These are phyloP conservation scores for Exophiala sideris DNA, from an alignment of 2,329 filamentous ascomycete species.

Conservation along the genomic window DNA sequence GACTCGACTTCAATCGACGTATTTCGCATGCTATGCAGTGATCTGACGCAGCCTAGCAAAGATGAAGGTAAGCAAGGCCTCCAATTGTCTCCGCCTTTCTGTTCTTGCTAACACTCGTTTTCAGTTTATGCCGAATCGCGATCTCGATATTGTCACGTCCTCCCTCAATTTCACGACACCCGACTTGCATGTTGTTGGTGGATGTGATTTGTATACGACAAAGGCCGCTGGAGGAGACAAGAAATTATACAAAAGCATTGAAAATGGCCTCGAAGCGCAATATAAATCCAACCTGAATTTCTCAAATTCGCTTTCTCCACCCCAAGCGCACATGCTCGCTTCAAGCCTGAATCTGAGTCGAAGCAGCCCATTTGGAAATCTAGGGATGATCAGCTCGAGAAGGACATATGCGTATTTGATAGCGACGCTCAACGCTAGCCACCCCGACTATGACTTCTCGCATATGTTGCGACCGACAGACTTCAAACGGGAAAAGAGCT, in stretches of 20 bases:
- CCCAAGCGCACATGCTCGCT: slow-evolving; percentile 68
- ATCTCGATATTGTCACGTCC: slow-evolving; percentile 87
- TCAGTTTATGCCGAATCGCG: slow-evolving; percentile 86
- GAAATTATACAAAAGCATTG: slow-evolving; percentile 95
- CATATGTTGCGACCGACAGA: slow-evolving; percentile 84
- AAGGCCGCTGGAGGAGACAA: slow-evolving; percentile 94
- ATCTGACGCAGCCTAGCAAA: slow-evolving; percentile 5
- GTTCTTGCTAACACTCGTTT: slow-evolving; percentile 26
- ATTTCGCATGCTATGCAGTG: slow-evolving; percentile 4
- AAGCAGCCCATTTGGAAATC: slow-evolving; percentile 85
- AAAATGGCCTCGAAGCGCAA: slow-evolving; percentile 83
- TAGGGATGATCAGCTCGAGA: slow-evolving; percentile 83
- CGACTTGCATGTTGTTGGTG: slow-evolving; percentile 86
- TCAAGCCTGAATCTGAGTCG: slow-evolving; percentile 69
- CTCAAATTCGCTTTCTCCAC: slow-evolving; percentile 81
- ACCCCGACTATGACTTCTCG: slow-evolving; percentile 96
- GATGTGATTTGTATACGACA: slow-evolving; percentile 95
- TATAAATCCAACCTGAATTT: slow-evolving; percentile 84
- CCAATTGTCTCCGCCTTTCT: neutral
- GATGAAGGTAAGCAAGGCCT: slow-evolving; percentile 30
- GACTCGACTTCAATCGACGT: neutral
- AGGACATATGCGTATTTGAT: slow-evolving; percentile 95
- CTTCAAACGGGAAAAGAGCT: slow-evolving; percentile 78
- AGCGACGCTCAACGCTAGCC: slow-evolving; percentile 91
- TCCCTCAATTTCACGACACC: slow-evolving; percentile 94